phyloP scores from a whole-genome alignment of 106 monocot genomes.

The Hemerocallis citrina region DNA sequence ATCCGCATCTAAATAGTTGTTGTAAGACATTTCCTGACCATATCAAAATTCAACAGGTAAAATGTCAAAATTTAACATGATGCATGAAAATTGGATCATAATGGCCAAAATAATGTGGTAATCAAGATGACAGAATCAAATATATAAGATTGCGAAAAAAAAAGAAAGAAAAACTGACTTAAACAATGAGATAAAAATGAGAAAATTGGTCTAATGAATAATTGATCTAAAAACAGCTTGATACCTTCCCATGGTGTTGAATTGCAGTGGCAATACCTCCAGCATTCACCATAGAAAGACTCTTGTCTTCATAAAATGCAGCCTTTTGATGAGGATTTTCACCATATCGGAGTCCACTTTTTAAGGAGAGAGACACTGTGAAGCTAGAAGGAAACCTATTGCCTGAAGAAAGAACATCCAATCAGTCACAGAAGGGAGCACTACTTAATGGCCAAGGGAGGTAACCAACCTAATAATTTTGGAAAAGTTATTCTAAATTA shows the following conservation, averaged over 20 bases:
- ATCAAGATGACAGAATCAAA: neutral
- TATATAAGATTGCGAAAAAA: neutral
- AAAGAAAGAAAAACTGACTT: neutral
- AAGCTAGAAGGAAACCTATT: conserved; percentile 70
- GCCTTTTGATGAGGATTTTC: conserved; percentile 99
- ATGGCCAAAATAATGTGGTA: neutral
- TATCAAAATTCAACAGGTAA: neutral
- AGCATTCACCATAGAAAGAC: conserved; percentile 79
- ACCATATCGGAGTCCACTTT: conserved; percentile 76
- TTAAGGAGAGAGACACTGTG: conserved; percentile 61
- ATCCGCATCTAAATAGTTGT: conserved; percentile 98
- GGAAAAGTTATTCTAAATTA: too few relatives aligned
- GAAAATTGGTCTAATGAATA: neutral
- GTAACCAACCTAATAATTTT: too few relatives aligned
- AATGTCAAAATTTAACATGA: neutral
- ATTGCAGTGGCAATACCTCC: conserved; percentile 94
- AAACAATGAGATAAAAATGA: neutral
- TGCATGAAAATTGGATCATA: neutral
- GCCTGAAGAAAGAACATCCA: conserved; percentile 21
- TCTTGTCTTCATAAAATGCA: conserved; percentile 77
- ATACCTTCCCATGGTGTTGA: conserved; percentile 96
- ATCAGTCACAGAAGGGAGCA: neutral
- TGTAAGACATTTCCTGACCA: conserved; percentile 94
- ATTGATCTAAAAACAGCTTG: conserved; percentile 2
- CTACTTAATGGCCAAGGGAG: too few relatives aligned